A percentile compares a stretch with the other conserved stretches of the same genome.
These are phyloP conservation scores for Xylaria sp. DNA, from an alignment of 2,329 filamentous ascomycete genomes.

Conservation along the genomic window DNA sequence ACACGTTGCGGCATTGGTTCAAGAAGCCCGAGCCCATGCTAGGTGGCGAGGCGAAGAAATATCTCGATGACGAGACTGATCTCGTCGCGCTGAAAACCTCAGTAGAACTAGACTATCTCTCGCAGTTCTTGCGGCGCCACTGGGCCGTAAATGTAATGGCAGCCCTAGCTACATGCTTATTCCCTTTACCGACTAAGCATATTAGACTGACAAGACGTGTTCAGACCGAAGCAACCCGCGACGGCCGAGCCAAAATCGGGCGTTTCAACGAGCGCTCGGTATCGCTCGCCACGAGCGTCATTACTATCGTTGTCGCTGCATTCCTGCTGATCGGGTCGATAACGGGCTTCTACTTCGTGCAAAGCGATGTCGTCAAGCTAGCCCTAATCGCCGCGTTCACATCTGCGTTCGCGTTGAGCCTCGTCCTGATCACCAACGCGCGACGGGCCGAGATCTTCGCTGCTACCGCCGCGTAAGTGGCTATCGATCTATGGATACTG, in stretches of 20 bases:
- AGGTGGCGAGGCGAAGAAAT: constrained; percentile 18
- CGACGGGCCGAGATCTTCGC: constrained; percentile 38
- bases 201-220: not conserved
- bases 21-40: constrained; percentile 13
- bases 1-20: constrained; percentile 14
- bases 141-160: not conserved
- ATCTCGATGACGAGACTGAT: constrained; percentile 15
- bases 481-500: not conserved
- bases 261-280: constrained; percentile 27
- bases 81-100: constrained; percentile 20
- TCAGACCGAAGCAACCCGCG: constrained; percentile 7
- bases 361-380: constrained; percentile 44
- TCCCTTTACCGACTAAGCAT: not conserved
- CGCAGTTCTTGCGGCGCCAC: constrained; percentile 14
- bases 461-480: constrained; percentile 41
- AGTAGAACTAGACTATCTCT: constrained; percentile 19
- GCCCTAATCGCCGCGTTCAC: constrained; percentile 35
- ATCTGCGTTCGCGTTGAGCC: constrained; percentile 34
- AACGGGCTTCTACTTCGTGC: constrained; percentile 15
- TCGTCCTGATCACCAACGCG: constrained; percentile 38
- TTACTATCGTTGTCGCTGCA: constrained; percentile 20
- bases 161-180: not conserved
- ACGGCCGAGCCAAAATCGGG: constrained; percentile 15
- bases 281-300: constrained; percentile 1
- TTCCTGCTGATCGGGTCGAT: constrained; percentile 28